phyloP scores from a whole-genome alignment of 352 stramenopile species.

The Globisporangium echinulatum region DNA sequence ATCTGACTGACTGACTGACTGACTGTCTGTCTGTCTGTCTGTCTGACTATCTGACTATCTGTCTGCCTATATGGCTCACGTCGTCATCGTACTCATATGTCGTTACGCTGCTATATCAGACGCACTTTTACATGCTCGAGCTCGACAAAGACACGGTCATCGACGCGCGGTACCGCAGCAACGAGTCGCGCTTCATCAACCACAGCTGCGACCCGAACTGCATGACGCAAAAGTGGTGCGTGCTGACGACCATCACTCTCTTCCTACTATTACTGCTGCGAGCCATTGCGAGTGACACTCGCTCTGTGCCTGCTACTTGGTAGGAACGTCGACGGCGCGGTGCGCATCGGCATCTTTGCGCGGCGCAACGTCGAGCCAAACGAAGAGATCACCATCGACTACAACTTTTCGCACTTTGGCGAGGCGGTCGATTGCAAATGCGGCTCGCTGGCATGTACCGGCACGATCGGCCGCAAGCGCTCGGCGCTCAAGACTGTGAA shows the following conservation, averaged over 20 bases:
- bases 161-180: slow-evolving; percentile 85
- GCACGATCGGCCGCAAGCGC: slow-evolving; percentile 72
- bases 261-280: not conserved
- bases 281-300: not conserved
- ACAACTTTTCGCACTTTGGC: slow-evolving; percentile 83
- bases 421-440: slow-evolving; percentile 74
- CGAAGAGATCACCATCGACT: slow-evolving; percentile 83
- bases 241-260: not conserved
- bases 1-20: not conserved
- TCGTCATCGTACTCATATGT: not conserved
- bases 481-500: slow-evolving; percentile 28
- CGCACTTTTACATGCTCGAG: slow-evolving; percentile 86
- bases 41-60: not conserved
- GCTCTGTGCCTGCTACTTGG: not conserved
- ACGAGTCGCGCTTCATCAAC: slow-evolving; percentile 95
- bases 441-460: slow-evolving; percentile 60
- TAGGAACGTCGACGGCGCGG: slow-evolving; percentile 65
- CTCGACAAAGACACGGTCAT: slow-evolving; percentile 82
- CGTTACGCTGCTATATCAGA: slow-evolving; percentile 15
- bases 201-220: slow-evolving; percentile 94
- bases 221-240: slow-evolving; percentile 90
- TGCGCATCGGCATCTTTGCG: slow-evolving; percentile 78
- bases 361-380: slow-evolving; percentile 39
- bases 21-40: not conserved
- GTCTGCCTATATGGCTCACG: no score